Conservation (phyloP, 495 filamentous ascomycete genomes). For the Apiosordaria backusii region DNA sequence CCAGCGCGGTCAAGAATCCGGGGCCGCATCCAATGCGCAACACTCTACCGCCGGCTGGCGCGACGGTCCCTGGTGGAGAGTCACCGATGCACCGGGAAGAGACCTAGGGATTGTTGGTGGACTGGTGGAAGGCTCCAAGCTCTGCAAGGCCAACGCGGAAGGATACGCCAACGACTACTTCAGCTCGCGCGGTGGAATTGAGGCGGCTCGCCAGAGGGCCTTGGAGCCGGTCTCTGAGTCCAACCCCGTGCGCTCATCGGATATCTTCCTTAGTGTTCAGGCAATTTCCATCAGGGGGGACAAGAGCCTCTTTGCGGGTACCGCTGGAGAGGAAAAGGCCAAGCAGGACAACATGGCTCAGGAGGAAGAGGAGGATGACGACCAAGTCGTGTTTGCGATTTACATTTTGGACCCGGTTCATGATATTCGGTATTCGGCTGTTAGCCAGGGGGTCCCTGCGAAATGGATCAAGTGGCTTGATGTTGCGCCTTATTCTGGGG, state of each 20-base stretch:
- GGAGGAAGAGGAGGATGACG: conserved; percentile 46
- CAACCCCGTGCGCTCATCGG: conserved; percentile 85
- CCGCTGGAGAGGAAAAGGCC: conserved; percentile 43
- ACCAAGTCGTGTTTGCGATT: conserved; percentile 75
- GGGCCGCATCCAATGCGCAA: conserved; percentile 29
- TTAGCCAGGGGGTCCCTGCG: conserved; percentile 80
- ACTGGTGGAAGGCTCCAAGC: conserved; percentile 80
- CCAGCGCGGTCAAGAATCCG: conserved; percentile 83
- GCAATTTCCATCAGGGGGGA: conserved; percentile 64
- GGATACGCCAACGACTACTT: conserved; percentile 82
- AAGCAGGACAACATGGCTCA: conserved; percentile 51
- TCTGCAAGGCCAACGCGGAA: conserved; percentile 83
- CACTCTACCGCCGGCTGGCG: conserved; percentile 63
- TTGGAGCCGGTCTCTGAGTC: conserved; percentile 69
- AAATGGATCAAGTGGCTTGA: conserved; percentile 93
- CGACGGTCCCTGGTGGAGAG: conserved; percentile 95
- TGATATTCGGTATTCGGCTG: conserved; percentile 76
- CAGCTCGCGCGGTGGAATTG: conserved; percentile 69
- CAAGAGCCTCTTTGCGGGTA: conserved; percentile 61
- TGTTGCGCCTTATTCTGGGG: conserved; percentile 51
- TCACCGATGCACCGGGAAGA: conserved; percentile 57
- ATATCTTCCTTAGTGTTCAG: conserved; percentile 93
- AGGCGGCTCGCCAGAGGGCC: conserved; percentile 71
- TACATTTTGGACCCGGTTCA: conserved; percentile 94
- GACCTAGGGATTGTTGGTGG: conserved; percentile 79